Conservation (phyloP, 2,329 filamentous ascomycete species). For the Fonsecaea nubica region DNA sequence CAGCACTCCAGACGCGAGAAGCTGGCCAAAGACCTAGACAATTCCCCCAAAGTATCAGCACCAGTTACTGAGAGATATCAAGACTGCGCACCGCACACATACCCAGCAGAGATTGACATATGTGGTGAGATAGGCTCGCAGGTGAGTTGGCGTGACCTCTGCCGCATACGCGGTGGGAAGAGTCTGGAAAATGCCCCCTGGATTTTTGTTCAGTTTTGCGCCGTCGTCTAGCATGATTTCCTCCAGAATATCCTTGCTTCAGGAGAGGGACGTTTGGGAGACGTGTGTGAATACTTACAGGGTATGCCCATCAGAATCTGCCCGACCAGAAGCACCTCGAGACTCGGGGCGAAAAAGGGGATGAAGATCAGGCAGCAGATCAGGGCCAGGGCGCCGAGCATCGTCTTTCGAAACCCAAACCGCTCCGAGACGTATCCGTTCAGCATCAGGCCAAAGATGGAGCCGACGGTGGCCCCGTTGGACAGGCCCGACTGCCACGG, state of each 20-base stretch:
- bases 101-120: slow-evolving; percentile 42
- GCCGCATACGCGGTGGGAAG: slow-evolving; percentile 46
- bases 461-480: slow-evolving; percentile 41
- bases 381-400: slow-evolving; percentile 36
- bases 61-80: background rate
- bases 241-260: too few species aligned
- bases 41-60: background rate
- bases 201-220: too few species aligned
- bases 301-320: slow-evolving; percentile 43
- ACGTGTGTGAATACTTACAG: slow-evolving; percentile 27
- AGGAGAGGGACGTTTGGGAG: background rate
- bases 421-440: slow-evolving; percentile 42
- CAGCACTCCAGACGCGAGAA: slow-evolving; percentile 45
- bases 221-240: background rate
- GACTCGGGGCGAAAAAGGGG: slow-evolving; percentile 48
- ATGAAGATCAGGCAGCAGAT: slow-evolving; percentile 45
- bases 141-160: slow-evolving; percentile 45
- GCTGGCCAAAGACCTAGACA: slow-evolving; percentile 45
- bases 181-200: slow-evolving; percentile 44
- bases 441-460: slow-evolving; percentile 43
- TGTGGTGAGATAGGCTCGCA: slow-evolving; percentile 44
- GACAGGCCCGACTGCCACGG: slow-evolving; percentile 33
- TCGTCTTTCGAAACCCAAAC: slow-evolving; percentile 46
- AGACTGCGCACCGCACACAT: background rate
- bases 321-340: slow-evolving; percentile 44